Evolutionary conservation across 2,329 filamentous ascomycete species (phyloP).

Genomic region (Aureobasidium namibiae): DNA sequence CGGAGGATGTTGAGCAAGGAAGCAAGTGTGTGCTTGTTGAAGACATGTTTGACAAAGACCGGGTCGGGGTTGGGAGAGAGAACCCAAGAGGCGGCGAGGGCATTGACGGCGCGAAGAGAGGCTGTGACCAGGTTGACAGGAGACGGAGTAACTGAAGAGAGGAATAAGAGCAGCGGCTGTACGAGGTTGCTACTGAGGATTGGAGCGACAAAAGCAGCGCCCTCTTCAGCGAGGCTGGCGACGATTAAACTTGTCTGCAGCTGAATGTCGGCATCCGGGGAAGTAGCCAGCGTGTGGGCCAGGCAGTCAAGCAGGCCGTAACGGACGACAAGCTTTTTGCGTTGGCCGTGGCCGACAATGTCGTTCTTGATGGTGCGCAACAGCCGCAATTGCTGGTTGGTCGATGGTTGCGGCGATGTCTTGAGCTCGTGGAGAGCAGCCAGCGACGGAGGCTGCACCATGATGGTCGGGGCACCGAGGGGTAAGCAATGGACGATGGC

Average conservation of each 20-base stretch:
- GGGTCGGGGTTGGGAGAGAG: constrained; percentile 9
- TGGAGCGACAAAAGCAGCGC: constrained; percentile 43
- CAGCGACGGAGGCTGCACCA: constrained; percentile 16
- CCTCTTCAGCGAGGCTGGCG: constrained; percentile 63
- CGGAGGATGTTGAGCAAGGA: constrained; percentile 56
- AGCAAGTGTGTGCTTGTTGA: constrained; percentile 52
- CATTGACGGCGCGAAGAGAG: constrained; percentile 65
- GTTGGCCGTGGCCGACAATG: constrained; percentile 76
- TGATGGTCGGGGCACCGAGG: background rate
- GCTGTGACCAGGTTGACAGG: constrained; percentile 61
- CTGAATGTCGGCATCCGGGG: constrained; percentile 55
- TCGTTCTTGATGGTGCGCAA: constrained; percentile 78
- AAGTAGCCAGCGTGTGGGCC: constrained; percentile 42
- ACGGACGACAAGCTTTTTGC: constrained; percentile 71
- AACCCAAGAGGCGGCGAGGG: constrained; percentile 56
- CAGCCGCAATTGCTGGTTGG: constrained; percentile 40
- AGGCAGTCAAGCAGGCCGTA: constrained; percentile 60
- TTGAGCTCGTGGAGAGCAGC: constrained; percentile 16
- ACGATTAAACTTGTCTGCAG: constrained; percentile 80
- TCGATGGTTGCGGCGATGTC: constrained; percentile 13
- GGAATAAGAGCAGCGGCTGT: constrained; percentile 1
- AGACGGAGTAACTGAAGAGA: constrained; percentile 45
- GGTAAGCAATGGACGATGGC: background rate
- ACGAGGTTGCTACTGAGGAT: constrained; percentile 15
- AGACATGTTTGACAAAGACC: constrained; percentile 38